These are phyloP conservation scores for Mycena sanguinolenta DNA, from an alignment of 768 basidiomycete species.

Conservation along the genomic window DNA sequence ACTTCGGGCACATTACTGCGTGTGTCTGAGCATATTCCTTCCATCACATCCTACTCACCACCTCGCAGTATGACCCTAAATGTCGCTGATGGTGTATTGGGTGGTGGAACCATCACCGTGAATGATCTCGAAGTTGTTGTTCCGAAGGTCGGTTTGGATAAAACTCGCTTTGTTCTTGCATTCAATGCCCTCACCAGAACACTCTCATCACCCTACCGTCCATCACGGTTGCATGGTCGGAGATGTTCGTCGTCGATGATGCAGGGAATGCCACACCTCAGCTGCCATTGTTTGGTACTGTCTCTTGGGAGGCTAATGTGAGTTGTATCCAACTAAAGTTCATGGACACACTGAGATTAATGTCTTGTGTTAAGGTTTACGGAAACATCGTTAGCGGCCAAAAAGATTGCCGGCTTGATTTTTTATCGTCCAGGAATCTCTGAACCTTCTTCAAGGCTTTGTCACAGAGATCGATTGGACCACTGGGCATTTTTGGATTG, in stretches of 20 bases:
- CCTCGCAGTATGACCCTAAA: constrained; percentile 1
- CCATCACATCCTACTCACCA: background rate
- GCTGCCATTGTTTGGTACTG: constrained; percentile 13
- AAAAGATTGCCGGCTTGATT: constrained; percentile 26
- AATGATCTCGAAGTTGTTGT: background rate
- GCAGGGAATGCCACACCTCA: background rate
- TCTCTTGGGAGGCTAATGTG: constrained; percentile 26
- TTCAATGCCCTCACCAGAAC: background rate
- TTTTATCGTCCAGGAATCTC: constrained; percentile 9
- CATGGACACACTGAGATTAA: background rate
- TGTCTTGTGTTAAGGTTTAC: constrained; percentile 6
- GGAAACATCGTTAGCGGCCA: constrained; percentile 13
- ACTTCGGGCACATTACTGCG: background rate
- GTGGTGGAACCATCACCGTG: constrained; percentile 19
- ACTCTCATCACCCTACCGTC: no score
- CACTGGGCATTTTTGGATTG: constrained; percentile 17
- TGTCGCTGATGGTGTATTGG: background rate
- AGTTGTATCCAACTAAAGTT: background rate
- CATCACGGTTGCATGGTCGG: no score
- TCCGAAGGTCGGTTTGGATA: background rate
- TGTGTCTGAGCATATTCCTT: background rate
- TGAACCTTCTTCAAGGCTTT: constrained; percentile 20
- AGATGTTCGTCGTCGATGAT: no score
- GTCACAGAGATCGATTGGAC: constrained; percentile 6
- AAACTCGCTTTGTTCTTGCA: background rate